A percentile compares a stretch with the other conserved stretches of the same genome.
These are phyloP conservation scores for Puccinia sorghi DNA, from an alignment of 1,284 basidiomycete species.

Conservation along the genomic window DNA sequence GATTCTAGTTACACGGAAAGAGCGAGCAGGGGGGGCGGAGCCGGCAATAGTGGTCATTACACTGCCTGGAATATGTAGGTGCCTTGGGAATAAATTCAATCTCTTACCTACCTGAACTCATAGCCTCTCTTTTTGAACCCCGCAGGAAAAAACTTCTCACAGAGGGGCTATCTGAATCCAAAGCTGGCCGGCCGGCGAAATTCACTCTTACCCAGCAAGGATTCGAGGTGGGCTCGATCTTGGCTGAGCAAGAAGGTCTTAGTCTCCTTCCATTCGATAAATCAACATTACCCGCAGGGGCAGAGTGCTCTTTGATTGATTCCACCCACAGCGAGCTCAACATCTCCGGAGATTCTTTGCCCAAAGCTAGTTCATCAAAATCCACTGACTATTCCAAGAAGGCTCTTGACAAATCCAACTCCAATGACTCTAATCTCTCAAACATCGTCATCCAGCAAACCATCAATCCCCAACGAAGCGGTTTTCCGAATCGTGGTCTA, in stretches of 20 bases:
- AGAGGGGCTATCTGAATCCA: slow-evolving; percentile 55
- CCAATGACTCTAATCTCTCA: background rate
- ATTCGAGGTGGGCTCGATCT: slow-evolving; percentile 52
- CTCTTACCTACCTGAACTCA: background rate
- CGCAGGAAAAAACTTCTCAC: slow-evolving; percentile 56
- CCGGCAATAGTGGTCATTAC: slow-evolving; percentile 52
- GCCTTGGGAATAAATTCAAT: background rate
- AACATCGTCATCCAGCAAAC: background rate
- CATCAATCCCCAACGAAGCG: background rate
- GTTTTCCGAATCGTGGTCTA: slow-evolving; percentile 1
- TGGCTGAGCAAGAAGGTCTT: slow-evolving; percentile 35
- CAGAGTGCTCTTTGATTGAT: background rate
- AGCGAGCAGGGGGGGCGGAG: slow-evolving; percentile 25
- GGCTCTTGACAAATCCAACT: background rate
- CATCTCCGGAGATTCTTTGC: background rate
- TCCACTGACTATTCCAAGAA: background rate
- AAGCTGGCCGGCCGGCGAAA: slow-evolving; percentile 56
- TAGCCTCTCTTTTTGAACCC: background rate
- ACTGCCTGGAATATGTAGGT: slow-evolving; percentile 57
- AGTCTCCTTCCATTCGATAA: slow-evolving; percentile 15
- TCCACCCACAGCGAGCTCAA: background rate
- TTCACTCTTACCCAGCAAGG: slow-evolving; percentile 57
- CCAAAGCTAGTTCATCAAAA: background rate
- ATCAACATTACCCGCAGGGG: slow-evolving; percentile 21
- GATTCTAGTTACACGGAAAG: slow-evolving; percentile 50